phyloP scores from a whole-genome alignment of 78 protist genomes.

The Thecamonas trahens region DNA sequence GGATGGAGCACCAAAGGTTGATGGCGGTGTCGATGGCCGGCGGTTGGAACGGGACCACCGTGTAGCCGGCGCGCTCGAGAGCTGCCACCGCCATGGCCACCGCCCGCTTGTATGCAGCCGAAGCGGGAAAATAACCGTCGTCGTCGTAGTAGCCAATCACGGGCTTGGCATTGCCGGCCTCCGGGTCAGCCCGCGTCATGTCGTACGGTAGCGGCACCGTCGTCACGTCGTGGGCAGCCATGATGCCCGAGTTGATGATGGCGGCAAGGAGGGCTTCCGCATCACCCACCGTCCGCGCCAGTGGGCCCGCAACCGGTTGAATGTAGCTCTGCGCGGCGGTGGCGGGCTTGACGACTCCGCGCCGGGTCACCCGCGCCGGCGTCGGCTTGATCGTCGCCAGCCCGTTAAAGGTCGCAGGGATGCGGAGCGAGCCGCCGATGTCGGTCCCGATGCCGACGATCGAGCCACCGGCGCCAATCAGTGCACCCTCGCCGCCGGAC shows the following conservation, averaged over 20 bases:
- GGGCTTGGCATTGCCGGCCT: background rate
- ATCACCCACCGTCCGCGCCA: too few relatives aligned
- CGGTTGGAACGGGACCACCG: background rate
- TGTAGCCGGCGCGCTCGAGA: background rate
- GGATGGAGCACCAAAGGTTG: background rate
- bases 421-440: conserved; percentile 34
- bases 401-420: conserved; percentile 13
- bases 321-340: too few relatives aligned
- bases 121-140: background rate
- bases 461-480: conserved; percentile 9
- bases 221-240: background rate
- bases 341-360: background rate
- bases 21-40: background rate
- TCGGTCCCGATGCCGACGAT: conserved; percentile 28
- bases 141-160: background rate
- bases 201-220: too few relatives aligned
- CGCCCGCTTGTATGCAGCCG: background rate
- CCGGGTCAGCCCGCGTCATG: background rate
- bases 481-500: conserved; percentile 18
- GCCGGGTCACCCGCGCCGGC: background rate
- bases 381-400: background rate
- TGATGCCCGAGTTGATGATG: background rate
- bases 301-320: too few relatives aligned
- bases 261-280: too few relatives aligned
- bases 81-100: background rate